Evolutionary conservation across 768 basidiomycete genomes (phyloP).

Genomic region (Tricholoma bakamatsutake): DNA sequence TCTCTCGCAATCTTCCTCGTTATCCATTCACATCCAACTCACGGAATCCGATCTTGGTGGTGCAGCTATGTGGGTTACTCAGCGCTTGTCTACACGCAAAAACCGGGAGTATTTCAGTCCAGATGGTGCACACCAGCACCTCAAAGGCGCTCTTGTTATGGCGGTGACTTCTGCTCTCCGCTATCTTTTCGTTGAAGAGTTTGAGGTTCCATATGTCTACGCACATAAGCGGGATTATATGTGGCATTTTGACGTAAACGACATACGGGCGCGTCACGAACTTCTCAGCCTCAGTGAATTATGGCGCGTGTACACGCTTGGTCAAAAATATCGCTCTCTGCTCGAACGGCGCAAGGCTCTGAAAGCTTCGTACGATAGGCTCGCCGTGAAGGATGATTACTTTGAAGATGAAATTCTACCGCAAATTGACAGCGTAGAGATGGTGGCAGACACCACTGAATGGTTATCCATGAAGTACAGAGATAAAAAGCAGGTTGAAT

Average conservation of each 20-base stretch:
- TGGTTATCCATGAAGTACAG: conserved; percentile 88
- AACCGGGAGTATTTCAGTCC: conserved; percentile 67
- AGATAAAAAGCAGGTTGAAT: conserved; percentile 56
- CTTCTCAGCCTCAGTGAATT: conserved; percentile 76
- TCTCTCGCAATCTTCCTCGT: conserved; percentile 58
- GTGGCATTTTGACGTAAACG: conserved; percentile 67
- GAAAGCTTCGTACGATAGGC: conserved; percentile 55
- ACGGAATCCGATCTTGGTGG: conserved; percentile 69
- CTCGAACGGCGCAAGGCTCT: conserved; percentile 67
- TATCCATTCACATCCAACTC: conserved; percentile 57
- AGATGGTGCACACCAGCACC: conserved; percentile 51
- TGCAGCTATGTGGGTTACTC: conserved; percentile 86
- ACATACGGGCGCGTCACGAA: conserved; percentile 56
- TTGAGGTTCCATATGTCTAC: conserved; percentile 96
- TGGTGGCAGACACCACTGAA: conserved; percentile 85
- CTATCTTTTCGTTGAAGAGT: conserved; percentile 80
- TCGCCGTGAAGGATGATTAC: conserved; percentile 68
- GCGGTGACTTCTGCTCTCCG: conserved; percentile 77
- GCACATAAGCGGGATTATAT: conserved; percentile 90
- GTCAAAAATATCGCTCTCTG: conserved; percentile 85
- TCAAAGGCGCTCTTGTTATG: conserved; percentile 63
- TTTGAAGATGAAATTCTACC: conserved; percentile 65
- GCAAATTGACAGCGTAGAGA: conserved; percentile 75
- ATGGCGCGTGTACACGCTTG: conserved; percentile 88
- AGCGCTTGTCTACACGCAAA: conserved; percentile 66